Conservation (phyloP, 2,329 filamentous ascomycete genomes). For the Verticillium alfalfae region DNA sequence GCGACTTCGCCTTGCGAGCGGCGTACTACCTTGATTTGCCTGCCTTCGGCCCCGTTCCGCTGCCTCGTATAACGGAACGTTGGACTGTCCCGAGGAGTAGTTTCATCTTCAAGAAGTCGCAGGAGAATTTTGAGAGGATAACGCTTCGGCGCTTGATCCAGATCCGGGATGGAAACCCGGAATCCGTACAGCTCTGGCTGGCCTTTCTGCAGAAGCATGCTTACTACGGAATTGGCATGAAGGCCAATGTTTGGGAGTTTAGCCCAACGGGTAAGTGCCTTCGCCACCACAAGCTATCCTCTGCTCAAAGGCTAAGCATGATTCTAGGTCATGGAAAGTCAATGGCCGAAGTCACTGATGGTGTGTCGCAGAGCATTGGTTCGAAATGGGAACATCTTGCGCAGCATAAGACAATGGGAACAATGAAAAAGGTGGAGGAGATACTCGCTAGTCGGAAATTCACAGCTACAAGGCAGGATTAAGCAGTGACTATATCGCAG, state of each 20-base stretch:
- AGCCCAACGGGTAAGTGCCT: conserved; percentile 51
- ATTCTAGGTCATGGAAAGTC: conserved; percentile 41
- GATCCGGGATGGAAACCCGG: conserved; percentile 85
- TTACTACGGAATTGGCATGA: conserved; percentile 97
- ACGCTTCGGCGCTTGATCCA: conserved; percentile 83
- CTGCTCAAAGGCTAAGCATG: background rate
- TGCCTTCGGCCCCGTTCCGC: conserved; percentile 76
- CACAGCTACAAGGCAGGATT: conserved; percentile 12
- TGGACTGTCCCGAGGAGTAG: conserved; percentile 89
- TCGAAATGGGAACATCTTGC: conserved; percentile 52
- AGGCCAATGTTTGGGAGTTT: conserved; percentile 94
- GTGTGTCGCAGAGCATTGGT: conserved; percentile 36
- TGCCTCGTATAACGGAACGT: conserved; percentile 81
- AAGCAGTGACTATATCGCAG: background rate
- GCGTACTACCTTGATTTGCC: conserved; percentile 91
- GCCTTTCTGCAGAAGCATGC: conserved; percentile 88
- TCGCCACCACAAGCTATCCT: too few species aligned
- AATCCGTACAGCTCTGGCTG: conserved; percentile 86
- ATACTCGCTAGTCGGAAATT: conserved; percentile 48
- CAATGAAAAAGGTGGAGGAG: conserved; percentile 51
- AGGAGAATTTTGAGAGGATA: conserved; percentile 95
- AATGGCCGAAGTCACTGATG: conserved; percentile 43
- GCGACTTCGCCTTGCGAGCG: conserved; percentile 88
- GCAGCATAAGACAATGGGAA: conserved; percentile 42
- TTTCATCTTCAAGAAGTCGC: conserved; percentile 95